Evolutionary conservation across 1,139 yeast genomes (phyloP), one percentile per base, ranked within the genome.

Genomic region (Trichomonascaceae sp.): DNA sequence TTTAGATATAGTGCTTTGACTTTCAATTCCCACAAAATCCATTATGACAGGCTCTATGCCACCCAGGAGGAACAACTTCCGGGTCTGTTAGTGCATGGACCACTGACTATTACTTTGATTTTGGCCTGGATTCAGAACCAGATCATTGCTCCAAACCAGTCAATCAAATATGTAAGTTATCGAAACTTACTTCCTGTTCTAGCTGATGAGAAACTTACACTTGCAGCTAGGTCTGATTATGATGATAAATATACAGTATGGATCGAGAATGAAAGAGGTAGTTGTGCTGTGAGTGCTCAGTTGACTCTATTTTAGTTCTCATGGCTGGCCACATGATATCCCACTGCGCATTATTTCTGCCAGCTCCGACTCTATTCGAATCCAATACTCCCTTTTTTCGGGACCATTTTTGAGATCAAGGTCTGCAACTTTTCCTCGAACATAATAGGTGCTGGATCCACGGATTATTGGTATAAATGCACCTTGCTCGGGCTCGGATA

Each of bases 1-100:
- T 74, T 84, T 62, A 73, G 89, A 57, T 88, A 83, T 69, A 83
- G 93, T 47, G 84, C 86, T 39, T 69, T 91, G 54, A 84, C 95
- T 0, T 82, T 82, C 70, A 93, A 93, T 66, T 76, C 93, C 5
- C 99, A 93, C 67, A 78, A 79, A 55, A 87, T 93, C 46, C 99
- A 93, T 67, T 82, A 82, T 66, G 87, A 87, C 63, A 69, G 70
- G 1, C 62, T 61, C 0, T 87, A 87, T 64, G 76, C 87, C 24
- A 65, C 58, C 5, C 54, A 66, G 0, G 63, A 65, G 1, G 98
- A 93, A 63, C 77, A 80, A 0, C 79, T 88, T 50, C 82, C 84
- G 0, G 75, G 75, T 43, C 66, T 83, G 0, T 71, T 93, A 0
- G 85, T 86, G 0, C 96, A 87, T 47, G 99, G 96, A 0, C 97